Conservation (phyloP, 106 monocot species). For the Posidonia australis region DNA sequence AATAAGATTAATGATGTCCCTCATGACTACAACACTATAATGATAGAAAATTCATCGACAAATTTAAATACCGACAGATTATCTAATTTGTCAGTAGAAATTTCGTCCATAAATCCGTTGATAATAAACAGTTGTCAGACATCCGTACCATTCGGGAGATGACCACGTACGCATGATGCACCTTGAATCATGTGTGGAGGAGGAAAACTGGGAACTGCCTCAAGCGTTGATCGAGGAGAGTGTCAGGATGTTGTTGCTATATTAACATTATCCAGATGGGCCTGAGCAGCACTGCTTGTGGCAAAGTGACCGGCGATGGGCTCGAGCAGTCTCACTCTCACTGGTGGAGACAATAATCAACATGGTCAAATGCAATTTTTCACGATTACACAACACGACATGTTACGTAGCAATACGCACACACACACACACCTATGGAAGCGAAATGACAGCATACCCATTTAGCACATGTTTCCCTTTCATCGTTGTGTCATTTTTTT, state of each 20-base stretch:
- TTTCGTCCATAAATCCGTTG: too few species aligned
- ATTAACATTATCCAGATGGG: constrained; percentile 28
- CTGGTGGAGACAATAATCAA: background rate
- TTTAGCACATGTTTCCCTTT: constrained; percentile 31
- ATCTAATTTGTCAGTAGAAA: too few species aligned
- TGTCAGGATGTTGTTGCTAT: constrained; percentile 8
- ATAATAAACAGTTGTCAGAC: background rate
- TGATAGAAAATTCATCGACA: too few species aligned
- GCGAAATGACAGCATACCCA: constrained; percentile 25
- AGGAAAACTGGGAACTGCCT: constrained; percentile 21
- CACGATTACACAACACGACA: background rate
- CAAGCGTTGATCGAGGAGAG: constrained; percentile 23
- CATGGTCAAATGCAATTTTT: background rate
- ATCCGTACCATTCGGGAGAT: constrained; percentile 7
- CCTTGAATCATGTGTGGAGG: constrained; percentile 15
- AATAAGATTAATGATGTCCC: too few species aligned
- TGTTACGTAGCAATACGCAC: background rate
- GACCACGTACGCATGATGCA: constrained; percentile 3
- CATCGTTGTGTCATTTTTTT: constrained; percentile 23
- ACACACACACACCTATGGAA: background rate
- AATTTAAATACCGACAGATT: too few species aligned
- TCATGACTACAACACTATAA: too few species aligned
- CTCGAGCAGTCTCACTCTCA: too few species aligned
- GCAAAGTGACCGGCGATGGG: background rate
- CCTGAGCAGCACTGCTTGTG: constrained; percentile 14